phyloP scores from a whole-genome alignment of 208 protist genomes.

The Trichomonas gallinae region DNA sequence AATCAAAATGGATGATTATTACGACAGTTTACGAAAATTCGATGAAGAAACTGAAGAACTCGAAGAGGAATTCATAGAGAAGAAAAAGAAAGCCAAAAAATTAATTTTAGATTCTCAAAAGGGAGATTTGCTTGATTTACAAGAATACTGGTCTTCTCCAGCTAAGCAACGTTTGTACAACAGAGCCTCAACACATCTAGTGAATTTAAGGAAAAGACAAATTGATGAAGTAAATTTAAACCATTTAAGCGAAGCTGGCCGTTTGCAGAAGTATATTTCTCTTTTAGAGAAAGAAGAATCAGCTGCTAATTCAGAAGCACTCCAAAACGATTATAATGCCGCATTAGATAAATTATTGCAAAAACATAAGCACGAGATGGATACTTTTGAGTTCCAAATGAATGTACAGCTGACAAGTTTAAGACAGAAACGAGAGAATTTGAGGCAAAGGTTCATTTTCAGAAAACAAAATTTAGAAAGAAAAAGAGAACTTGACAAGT shows the following conservation, averaged over 20 bases:
- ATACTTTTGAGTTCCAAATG: background rate
- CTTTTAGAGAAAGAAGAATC: background rate
- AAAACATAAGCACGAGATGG: background rate
- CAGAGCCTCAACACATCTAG: background rate
- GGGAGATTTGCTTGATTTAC: background rate
- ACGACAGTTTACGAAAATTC: background rate
- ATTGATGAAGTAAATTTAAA: background rate
- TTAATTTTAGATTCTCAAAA: background rate
- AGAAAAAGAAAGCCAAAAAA: background rate
- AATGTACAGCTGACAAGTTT: background rate
- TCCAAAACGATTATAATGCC: background rate
- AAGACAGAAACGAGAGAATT: background rate
- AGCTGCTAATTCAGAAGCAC: background rate
- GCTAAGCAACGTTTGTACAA: background rate
- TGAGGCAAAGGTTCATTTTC: background rate
- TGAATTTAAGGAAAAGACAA: background rate
- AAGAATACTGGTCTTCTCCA: background rate
- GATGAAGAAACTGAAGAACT: background rate
- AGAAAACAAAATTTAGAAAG: background rate
- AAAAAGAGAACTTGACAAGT: background rate
- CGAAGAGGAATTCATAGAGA: background rate
- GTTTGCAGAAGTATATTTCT: background rate
- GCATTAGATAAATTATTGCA: background rate
- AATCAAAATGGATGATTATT: background rate
- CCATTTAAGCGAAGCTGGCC: background rate